Evolutionary conservation across 2,329 filamentous ascomycete genomes (phyloP).

Genomic region (Teratosphaeriaceae sp.): DNA sequence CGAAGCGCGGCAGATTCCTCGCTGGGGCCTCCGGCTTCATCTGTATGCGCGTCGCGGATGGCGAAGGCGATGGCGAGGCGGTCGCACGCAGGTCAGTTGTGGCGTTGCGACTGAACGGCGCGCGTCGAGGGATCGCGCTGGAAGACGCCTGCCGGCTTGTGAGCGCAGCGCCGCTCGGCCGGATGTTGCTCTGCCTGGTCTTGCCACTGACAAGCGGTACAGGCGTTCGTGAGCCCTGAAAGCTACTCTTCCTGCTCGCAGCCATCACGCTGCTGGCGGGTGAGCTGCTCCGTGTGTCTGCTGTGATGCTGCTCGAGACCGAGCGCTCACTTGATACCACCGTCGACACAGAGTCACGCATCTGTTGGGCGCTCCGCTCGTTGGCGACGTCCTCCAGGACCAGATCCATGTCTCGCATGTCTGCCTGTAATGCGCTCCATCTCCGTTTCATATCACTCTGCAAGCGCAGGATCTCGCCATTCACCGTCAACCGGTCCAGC

Average conservation of each 20-base stretch:
- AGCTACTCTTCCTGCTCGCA: slow-evolving; percentile 46
- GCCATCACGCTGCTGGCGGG: slow-evolving; percentile 58
- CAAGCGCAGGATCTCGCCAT: slow-evolving; percentile 85
- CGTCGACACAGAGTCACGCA: slow-evolving; percentile 88
- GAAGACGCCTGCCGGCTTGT: slow-evolving; percentile 11
- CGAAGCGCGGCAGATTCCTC: slow-evolving; percentile 21
- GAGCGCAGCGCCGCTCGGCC: background rate
- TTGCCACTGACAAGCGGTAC: slow-evolving; percentile 23
- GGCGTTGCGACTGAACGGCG: slow-evolving; percentile 10
- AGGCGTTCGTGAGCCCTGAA: slow-evolving; percentile 40
- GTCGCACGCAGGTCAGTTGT: slow-evolving; percentile 2
- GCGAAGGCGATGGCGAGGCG: slow-evolving; percentile 16
- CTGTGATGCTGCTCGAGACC: slow-evolving; percentile 10
- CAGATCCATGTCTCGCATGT: slow-evolving; percentile 70
- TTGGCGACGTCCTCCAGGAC: slow-evolving; percentile 63
- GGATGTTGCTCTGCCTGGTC: slow-evolving; percentile 9
- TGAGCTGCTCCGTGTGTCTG: slow-evolving; percentile 56
- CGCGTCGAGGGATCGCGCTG: slow-evolving; percentile 14
- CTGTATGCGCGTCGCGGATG: slow-evolving; percentile 12
- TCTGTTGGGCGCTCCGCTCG: slow-evolving; percentile 57
- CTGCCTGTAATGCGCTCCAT: slow-evolving; percentile 68
- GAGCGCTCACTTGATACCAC: slow-evolving; percentile 76
- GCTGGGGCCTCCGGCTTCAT: slow-evolving; percentile 7
- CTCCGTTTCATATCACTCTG: slow-evolving; percentile 79
- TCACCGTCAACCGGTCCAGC: slow-evolving; percentile 88